Percentiles rank a stretch among this genome's conserved stretches.
These are phyloP conservation scores for Fusarium nodosum DNA, from an alignment of 2,329 filamentous ascomycete species.

Conservation along the genomic window DNA sequence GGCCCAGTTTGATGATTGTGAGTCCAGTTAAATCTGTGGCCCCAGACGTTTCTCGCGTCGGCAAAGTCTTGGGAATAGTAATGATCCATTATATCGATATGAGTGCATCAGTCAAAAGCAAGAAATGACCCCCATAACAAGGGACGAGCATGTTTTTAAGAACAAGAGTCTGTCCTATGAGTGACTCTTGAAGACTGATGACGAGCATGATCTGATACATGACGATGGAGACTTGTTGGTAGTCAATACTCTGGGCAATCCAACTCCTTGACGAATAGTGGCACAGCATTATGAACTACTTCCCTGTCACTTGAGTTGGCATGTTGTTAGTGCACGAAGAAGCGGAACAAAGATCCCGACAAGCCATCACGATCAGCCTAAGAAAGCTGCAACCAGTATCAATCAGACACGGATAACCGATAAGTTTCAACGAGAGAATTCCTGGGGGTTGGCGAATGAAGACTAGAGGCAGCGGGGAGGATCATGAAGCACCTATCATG, in stretches of 20 bases:
- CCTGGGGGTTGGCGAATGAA: not conserved
- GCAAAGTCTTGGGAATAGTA: slow-evolving; percentile 4
- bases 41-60: slow-evolving; percentile 43
- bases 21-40: slow-evolving; percentile 77
- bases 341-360: slow-evolving; percentile 9
- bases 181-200: slow-evolving; percentile 9
- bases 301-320: slow-evolving; percentile 9
- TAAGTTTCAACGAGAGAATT: not conserved
- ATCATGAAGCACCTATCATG: not conserved
- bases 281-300: slow-evolving; percentile 25
- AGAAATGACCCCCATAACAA: not conserved
- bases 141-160: slow-evolving; percentile 6
- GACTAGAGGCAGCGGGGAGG: not conserved
- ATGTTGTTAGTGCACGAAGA: slow-evolving; percentile 10
- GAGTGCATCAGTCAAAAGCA: not conserved
- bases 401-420: not conserved
- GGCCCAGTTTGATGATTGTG: slow-evolving; percentile 71
- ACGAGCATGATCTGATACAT: slow-evolving; percentile 35
- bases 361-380: not conserved
- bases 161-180: not conserved
- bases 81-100: slow-evolving; percentile 26
- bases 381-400: not conserved
- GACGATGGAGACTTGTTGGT: slow-evolving; percentile 15
- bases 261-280: not conserved
- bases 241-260: not conserved